Base-by-base conservation (phyloP, 768 basidiomycete genomes). In the Hericium coralloides region DNA sequence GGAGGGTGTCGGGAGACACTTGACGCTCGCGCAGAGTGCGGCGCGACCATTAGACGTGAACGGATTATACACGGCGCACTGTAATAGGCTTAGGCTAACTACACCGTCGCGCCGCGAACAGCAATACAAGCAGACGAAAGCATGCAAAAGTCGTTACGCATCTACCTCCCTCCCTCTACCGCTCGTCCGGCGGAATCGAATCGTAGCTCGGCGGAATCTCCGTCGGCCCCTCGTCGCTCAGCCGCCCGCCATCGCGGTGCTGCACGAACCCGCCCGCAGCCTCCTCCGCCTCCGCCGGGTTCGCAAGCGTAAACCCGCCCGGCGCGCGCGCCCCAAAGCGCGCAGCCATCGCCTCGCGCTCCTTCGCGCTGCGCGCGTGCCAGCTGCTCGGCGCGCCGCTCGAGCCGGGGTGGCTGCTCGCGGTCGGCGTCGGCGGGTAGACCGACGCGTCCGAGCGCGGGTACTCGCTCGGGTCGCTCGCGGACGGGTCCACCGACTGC, bases 141-240 rank as follows among this genome's bases (percentile, higher is more conserved):
- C 43, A 45, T 41, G 39, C 12, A 45, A 45, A 31, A 31, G 26
- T 31, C 26, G 8, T 31, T 31, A 31, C 4, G 4, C 26, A 4
- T 8, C 26, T 6, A 12, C 43, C 15, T 45, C 12, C 43, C 20
- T 6, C 2, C 31, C 39, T 48, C 45, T 31, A 56, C 36, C 56
- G 58, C 38, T 53, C 17, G 22, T 69, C 65, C 53, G 58, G 53
- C 22, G 61, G 62, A 51, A 70, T 70, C 50, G 65, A 65, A 54
- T 70, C 68, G 49, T 70, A 70, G 54, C 69, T 62, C 47, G 69
- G 69, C 47, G 69, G 69, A 25, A 71, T 58, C 63, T 70, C 69
- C 4, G 55, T 55, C 50, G 57, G 62, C 26, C 36, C 8, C 26
- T 55, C 45, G 55, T 57, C 54, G 38, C 60, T 59, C 49, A 60